Evolutionary conservation across 2,329 filamentous ascomycete genomes (phyloP).

Genomic region (Chaetomiaceae sp.): DNA sequence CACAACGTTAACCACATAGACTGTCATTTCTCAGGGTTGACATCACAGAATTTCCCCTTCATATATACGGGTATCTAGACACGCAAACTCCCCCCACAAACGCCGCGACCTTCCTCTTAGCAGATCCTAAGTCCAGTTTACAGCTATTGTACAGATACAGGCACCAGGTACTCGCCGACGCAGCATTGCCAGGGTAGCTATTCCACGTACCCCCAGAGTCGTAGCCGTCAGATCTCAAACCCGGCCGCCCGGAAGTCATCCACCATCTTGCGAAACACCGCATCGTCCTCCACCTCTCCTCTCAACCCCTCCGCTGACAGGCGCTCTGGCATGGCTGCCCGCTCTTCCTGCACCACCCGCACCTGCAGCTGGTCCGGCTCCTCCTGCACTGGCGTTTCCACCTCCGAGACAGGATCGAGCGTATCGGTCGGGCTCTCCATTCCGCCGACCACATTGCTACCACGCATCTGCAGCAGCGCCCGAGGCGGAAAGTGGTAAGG

Average conservation of each 20-base stretch:
- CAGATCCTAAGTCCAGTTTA: not conserved
- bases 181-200: too few relatives aligned
- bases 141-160: slow-evolving; percentile 1
- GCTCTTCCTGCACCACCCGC: not conserved
- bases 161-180: too few relatives aligned
- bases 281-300: slow-evolving; percentile 9
- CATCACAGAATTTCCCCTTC: too few relatives aligned
- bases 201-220: not conserved
- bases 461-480: too few relatives aligned
- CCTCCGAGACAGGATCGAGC: slow-evolving; percentile 22
- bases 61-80: slow-evolving; percentile 12
- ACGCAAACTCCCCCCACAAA: not conserved
- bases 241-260: slow-evolving; percentile 15
- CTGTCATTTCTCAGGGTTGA: too few relatives aligned
- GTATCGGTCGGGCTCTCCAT: slow-evolving; percentile 23
- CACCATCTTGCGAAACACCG: slow-evolving; percentile 15
- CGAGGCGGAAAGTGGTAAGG: too few relatives aligned
- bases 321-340: too few relatives aligned
- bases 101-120: slow-evolving; percentile 1
- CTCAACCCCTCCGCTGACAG: not conserved
- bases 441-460: too few relatives aligned
- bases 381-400: slow-evolving; percentile 18
- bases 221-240: slow-evolving; percentile 7
- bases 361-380: not conserved
- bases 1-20: too few relatives aligned